Evolutionary conservation across 371 early-diverging fungal genomes (phyloP).

Genomic region (Mortierella sp.): DNA sequence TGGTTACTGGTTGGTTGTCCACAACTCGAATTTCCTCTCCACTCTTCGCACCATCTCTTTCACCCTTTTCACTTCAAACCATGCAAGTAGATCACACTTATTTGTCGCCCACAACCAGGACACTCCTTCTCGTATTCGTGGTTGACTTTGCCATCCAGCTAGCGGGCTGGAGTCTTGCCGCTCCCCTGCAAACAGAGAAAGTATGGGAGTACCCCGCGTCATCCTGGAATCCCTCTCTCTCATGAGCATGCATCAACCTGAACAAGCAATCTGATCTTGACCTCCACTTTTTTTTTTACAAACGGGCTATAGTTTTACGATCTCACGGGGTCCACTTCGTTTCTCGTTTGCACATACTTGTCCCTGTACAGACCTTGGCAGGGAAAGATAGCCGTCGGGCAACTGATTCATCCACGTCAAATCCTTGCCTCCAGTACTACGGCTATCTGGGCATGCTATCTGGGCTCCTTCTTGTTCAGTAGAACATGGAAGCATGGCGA

Average conservation of each 20-base stretch:
- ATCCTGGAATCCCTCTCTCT: background rate
- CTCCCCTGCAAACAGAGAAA: conserved; percentile 46
- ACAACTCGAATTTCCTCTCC: background rate
- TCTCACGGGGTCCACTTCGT: conserved; percentile 34
- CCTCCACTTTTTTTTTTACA: background rate
- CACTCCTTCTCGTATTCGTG: conserved; percentile 12
- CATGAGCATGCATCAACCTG: too few relatives aligned
- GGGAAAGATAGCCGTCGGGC: background rate
- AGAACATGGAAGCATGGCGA: conserved; percentile 38
- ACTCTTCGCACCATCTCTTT: background rate
- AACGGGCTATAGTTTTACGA: conserved; percentile 44
- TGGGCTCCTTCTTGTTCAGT: conserved; percentile 40
- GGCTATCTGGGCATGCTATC: conserved; percentile 33
- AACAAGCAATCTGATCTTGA: too few relatives aligned
- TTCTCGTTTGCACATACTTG: conserved; percentile 31
- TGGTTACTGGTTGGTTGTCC: too few relatives aligned
- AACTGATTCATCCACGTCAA: conserved; percentile 36
- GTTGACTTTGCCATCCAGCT: conserved; percentile 34
- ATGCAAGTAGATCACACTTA: background rate
- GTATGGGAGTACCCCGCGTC: conserved; percentile 7
- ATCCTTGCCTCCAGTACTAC: conserved; percentile 47
- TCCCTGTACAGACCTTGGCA: conserved; percentile 40
- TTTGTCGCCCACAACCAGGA: conserved; percentile 9
- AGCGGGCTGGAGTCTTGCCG: conserved; percentile 18
- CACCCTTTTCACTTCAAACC: background rate